Evolutionary conservation across 768 basidiomycete genomes (phyloP), one percentile per base, ranked within the genome.

Genomic region (Russula earlei): DNA sequence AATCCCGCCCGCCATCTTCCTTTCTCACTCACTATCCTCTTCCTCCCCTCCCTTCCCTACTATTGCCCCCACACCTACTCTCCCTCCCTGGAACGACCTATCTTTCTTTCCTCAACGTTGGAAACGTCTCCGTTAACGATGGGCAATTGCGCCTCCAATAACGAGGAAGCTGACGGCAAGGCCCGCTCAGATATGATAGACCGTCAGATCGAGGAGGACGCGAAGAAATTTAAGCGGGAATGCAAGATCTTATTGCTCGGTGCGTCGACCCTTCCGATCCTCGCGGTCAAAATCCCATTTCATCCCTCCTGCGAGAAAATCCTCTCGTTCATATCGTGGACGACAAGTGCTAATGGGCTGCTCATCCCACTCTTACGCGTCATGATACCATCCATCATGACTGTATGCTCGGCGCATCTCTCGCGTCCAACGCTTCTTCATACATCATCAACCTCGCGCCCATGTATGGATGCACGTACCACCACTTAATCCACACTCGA

Each of bases 161-260:
- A 70, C 31, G 68, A 70, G 52, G 82, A 84, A 70, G 76, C 75
- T 48, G 77, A 74, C 29, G 82, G 77, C 60, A 81, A 78, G 67
- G 76, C 78, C 46, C 75, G 75, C 67, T 86, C 84, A 17, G 84
- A 85, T 68, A 73, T 75, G 65, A 93, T 93, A 63, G 91, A 93
- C 76, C 80, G 78, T 60, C 78, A 82, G 70, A 80, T 93, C 51
- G 90, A 93, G 67, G 91, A 93, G 71, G 93, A 94, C 68, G 78
- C 77, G 15, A 83, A 80, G 68, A 83, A 78, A 68, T 86, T 85
- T 60, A 84, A 85, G 67, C 82, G 84, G 64, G 92, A 94, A 67
- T 93, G 90, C 75, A 94, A 94, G 78, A 93, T 96, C 63, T 71
- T 96, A 20, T 73, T 96, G 14, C 75, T 96, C n/a, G 93, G 91